Evolutionary conservation across 805 yeast genomes (phyloP), one percentile per base, ranked within the genome.

Genomic region (Candida krabiensis): DNA sequence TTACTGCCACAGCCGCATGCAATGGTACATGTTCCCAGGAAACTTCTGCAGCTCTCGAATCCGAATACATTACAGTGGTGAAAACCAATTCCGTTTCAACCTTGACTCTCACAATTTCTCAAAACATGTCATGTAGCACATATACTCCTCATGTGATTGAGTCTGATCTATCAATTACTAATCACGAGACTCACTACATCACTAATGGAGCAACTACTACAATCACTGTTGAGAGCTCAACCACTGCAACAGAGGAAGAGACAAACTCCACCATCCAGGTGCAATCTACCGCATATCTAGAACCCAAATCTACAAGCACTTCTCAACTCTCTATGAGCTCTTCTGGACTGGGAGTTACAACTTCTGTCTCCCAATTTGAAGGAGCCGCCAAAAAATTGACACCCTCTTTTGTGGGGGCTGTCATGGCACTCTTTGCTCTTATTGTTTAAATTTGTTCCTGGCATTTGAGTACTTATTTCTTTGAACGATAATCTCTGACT

Each of bases 81-180:
- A 45, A 44, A 22, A 15, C 13, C 4, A 21, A 23, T 18, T 21
- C 16, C 4, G 34, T 28, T 16, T 30, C 34, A 4, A 19, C 41
- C 9, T 46, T 51, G 9, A 46, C 49, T 23, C 49, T 46, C 16
- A 48, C 53, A 17, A 49, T 46, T 28, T 27, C 50, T 15, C 46
- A 49, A 33, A 24, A 44, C 25, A 47, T 45, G n/a, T 17, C 32
- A 9, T 48, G 53, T 28, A 18, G 35, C 3, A 8, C 38, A 1
- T 28, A 42, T 14, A 35, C 40, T n/a, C n/a, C n/a, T n/a, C n/a
- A n/a, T n/a, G n/a, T n/a, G n/a, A 38, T 41, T 15, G 32, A 24
- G 15, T n/a, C 40, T 9, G 14, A 28, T 9, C 49, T 37, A 22
- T 32, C 46, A 27, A 24, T 47, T 5, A 38, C 33, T 8, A 21